Evolutionary conservation across 1,284 basidiomycete genomes (phyloP), one percentile per base, ranked within the genome.

Genomic region (Peniophora sp.): DNA sequence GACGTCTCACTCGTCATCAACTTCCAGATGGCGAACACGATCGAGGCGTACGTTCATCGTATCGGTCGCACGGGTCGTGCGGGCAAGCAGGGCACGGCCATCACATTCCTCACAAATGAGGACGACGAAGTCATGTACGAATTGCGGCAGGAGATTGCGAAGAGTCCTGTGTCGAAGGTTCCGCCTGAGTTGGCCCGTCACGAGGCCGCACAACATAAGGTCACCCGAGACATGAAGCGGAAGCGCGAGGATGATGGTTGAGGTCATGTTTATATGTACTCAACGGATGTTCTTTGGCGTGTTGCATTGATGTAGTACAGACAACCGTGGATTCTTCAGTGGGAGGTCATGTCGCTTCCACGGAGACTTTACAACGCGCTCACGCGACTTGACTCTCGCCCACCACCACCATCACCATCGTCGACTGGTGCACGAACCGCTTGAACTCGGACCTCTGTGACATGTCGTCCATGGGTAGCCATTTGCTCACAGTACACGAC

Each of bases 31-130:
- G 82, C 93, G 10, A 86, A 83, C 60, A 90, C 88, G 24, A 98
- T 99, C 66, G 96, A 99, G 65, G 91, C 88, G 48, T 98, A 98
- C 64, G 89, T 97, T 50, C 96, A 99, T 70, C 86, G 97, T 66
- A 97, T 99, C 61, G 96, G 89, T 68, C 89, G 96, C 64, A 99
- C 96, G 45, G 96, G 96, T 62, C 88, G 96, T 71, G 96, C 97
- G 14, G 96, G 96, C 47, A 99, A 98, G 70, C 78, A 83, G 62
- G 96, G 96, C 51, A 80, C 82, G 0, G 83, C 97, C 11, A 92
- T 98, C 63, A 98, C 97, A 18, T 97, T 99, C 79, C 73, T 99
- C 54, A 89, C 88, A 44, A 94, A 96, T 62, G 86, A 92, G 59
- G 96, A 99, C 64, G 91, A 94, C 51, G 96, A 99, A 72, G 89